Evolutionary conservation across 2,329 filamentous ascomycete genomes (phyloP).

Genomic region (Bipolaris sorokiniana): DNA sequence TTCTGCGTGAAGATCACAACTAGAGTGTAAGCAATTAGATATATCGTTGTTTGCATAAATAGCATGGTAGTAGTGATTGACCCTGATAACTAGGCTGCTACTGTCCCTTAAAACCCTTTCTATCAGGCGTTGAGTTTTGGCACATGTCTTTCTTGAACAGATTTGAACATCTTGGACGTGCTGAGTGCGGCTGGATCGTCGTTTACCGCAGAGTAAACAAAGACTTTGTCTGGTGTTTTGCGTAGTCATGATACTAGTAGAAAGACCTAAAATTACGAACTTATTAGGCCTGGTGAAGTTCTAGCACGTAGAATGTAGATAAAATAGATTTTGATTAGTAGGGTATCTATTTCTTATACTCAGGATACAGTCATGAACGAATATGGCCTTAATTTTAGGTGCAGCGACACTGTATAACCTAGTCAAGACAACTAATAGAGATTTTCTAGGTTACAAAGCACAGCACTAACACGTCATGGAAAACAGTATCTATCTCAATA

Average conservation of each 20-base stretch:
- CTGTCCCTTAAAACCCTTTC: background rate
- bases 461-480: no score
- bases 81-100: constrained; percentile 10
- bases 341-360: no score
- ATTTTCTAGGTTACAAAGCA: no score
- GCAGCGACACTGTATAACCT: no score
- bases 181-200: constrained; percentile 1
- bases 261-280: background rate
- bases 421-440: no score
- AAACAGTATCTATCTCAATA: no score
- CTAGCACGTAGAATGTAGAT: no score
- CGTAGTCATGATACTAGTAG: background rate
- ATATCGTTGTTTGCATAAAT: constrained; percentile 5
- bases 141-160: constrained; percentile 12
- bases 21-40: constrained; percentile 2
- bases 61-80: constrained; percentile 14
- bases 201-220: constrained; percentile 12
- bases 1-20: background rate
- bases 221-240: background rate
- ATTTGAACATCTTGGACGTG: constrained; percentile 4
- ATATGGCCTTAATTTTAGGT: no score
- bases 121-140: constrained; percentile 6
- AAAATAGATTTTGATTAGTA: no score
- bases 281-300: background rate
- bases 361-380: no score